Base-by-base conservation (phyloP, 1,284 basidiomycete species). In the Ceratorhiza oryzae-sativae region DNA sequence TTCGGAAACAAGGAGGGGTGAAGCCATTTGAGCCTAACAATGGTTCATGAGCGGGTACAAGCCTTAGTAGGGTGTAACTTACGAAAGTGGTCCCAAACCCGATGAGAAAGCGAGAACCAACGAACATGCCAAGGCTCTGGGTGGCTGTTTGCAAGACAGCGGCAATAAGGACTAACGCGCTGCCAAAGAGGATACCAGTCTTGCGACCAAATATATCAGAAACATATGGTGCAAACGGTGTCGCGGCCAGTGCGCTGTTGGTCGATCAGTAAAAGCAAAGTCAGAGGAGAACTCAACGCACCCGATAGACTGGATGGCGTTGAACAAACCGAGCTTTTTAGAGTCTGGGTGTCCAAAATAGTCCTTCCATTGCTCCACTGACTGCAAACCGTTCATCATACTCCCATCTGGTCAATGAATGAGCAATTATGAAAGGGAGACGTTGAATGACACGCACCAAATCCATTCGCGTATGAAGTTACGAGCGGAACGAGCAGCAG, bases 61-160 rank as follows among this genome's bases (percentile, higher is more conserved):
- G 34, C 49, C 71, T 39, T 48, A 13, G 63, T 61, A 42, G 25
- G 58, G 41, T 32, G 18, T 15, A 45, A 46, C 67, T 34, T 25
- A 70, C 67, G 77, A 92, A 90, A 8, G 89, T 88, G 56, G 91
- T 82, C 72, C 92, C 92, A 78, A 92, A 91, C 63, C 92, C 92
- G 75, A 94, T 90, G 74, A 92, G 81, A 83, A 90, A 91, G 75
- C 90, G 86, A 78, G 90, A 87, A 73, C 88, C 89, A 76, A 93
- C 91, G 82, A 73, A 94, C 90, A 92, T 92, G 76, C 86, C 86
- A 27, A 92, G 85, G 71, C 87, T 90, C 73, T 88, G 85, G 46
- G 90, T 82, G n/a, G 88, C 88, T 2, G 88, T 87, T 76, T 92
- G 91, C 39, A 92, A 73, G 27, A 85, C 73, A 30, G 75, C 88